Base-by-base conservation (phyloP, 2,329 filamentous ascomycete genomes). In the Paecilomyces formosus region DNA sequence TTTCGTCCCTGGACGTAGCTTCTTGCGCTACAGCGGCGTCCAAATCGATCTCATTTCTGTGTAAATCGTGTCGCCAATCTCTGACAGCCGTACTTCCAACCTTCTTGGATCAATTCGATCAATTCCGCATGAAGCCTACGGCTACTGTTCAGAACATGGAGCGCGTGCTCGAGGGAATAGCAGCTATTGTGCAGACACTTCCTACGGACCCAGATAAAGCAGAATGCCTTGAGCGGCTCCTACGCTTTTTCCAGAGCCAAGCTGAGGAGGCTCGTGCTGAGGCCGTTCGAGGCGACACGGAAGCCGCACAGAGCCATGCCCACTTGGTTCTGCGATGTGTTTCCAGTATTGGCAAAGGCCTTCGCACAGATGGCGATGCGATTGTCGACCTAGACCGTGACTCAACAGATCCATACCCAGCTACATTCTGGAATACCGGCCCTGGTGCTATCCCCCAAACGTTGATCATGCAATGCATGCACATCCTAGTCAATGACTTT, bases 151-250 rank as follows among this genome's bases (percentile, higher is more conserved):
- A 69, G 31, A 76, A 72, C 1, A 71, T 77, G 66, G 74, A 76
- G 53, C 73, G 70, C 51, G 75, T 79, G 22, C 65, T 75, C 11
- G 76, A 77, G 60, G 77, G 75, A 1, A 77, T 79, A 55, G 73
- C 76, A 15, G 73, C 76, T 0, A 73, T 79, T 54, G 72, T 79
- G 7, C 75, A 78, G 58, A 74, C 71, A 12, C 57, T 78, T 4
- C 66, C 68, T 21, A 60, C 66, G 13, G 76, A 79, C 60, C 67
- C 71, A 54, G 70, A 71, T 22, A 78, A 76, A 62, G 70, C 73
- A 9, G 69, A 72, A 52, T 72, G 67, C 11, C 62, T 79, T 2
- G 69, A 74, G 28, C 65, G 71, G 52, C 69, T 79, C 30, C 63
- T 78, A 4, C 60, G 64, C 9, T 73, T 73, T 54, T 70, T 78